Evolutionary conservation across 768 basidiomycete species (phyloP).

Genomic region (Terana coerulea): DNA sequence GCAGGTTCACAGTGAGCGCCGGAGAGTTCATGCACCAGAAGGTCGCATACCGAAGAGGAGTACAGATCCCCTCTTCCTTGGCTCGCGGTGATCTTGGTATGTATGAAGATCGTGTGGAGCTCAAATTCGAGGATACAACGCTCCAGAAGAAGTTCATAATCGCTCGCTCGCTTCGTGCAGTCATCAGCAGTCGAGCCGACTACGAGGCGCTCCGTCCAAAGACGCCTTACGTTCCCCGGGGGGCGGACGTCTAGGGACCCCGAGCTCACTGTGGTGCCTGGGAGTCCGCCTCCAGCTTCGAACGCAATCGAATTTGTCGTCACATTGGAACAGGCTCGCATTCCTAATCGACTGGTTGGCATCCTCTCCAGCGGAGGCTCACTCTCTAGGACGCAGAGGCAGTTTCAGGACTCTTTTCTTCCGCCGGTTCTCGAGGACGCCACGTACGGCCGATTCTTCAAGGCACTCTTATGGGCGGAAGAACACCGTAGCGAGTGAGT

Average conservation of each 20-base stretch:
- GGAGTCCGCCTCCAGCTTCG: slow-evolving; percentile 14
- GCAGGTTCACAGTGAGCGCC: neutral
- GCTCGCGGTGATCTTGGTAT: slow-evolving; percentile 34
- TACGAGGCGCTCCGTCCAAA: slow-evolving; percentile 44
- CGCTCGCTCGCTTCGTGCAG: slow-evolving; percentile 37
- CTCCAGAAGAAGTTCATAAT: slow-evolving; percentile 46
- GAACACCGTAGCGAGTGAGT: slow-evolving; percentile 30
- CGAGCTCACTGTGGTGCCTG: slow-evolving; percentile 15
- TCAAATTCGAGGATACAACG: slow-evolving; percentile 45
- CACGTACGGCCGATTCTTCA: slow-evolving; percentile 45
- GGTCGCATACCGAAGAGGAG: slow-evolving; percentile 4
- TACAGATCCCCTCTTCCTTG: slow-evolving; percentile 30
- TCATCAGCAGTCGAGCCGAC: slow-evolving; percentile 40
- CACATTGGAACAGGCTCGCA: slow-evolving; percentile 9
- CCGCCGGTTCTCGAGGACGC: slow-evolving; percentile 35
- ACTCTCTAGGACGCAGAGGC: slow-evolving; percentile 1
- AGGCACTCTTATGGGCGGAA: slow-evolving; percentile 55
- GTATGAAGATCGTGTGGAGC: slow-evolving; percentile 50
- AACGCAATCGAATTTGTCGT: slow-evolving; percentile 15
- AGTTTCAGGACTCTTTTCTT: slow-evolving; percentile 24
- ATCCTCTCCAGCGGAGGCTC: neutral
- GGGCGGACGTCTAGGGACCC: slow-evolving; percentile 20
- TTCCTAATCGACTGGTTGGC: neutral
- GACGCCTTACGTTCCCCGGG: slow-evolving; percentile 44
- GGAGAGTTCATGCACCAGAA: neutral